These are phyloP conservation scores for Gossypium ekmanianum DNA, from an alignment of 345 rosid genomes.

Conservation along the genomic window DNA sequence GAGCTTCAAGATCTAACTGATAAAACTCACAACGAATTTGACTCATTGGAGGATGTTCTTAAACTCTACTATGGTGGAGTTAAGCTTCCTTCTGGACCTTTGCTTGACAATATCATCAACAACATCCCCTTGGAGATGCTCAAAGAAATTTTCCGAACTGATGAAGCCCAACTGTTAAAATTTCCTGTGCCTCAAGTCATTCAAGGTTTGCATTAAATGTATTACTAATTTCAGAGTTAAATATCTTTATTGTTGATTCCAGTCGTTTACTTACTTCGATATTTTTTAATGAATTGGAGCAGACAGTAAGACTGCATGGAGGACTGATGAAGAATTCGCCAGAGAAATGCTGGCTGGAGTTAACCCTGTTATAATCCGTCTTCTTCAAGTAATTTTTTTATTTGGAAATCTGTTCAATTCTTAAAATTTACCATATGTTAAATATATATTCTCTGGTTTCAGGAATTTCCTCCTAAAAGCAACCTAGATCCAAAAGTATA, in stretches of 20 bases:
- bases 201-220: conserved; percentile 35
- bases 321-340: conserved; percentile 75
- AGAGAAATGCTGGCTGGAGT: conserved; percentile 92
- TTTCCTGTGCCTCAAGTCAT: conserved; percentile 74
- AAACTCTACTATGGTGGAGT: conserved; percentile 67
- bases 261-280: background rate
- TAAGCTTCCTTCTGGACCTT: conserved; percentile 42
- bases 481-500: conserved; percentile 47
- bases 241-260: background rate
- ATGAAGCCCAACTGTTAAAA: conserved; percentile 40
- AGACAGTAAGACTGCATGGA: conserved; percentile 72
- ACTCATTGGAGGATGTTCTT: conserved; percentile 59
- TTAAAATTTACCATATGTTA: background rate
- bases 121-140: conserved; percentile 50
- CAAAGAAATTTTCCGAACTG: conserved; percentile 52
- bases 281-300: conserved; percentile 14
- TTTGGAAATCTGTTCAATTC: background rate
- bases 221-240: background rate
- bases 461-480: conserved; percentile 77
- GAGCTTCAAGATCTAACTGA: conserved; percentile 60
- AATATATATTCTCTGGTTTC: conserved; percentile 13
- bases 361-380: conserved; percentile 60
- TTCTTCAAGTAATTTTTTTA: conserved; percentile 44
- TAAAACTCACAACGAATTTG: conserved; percentile 75
- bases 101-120: conserved; percentile 31